These are phyloP conservation scores for Salicornia ramosissima DNA, from an alignment of 148 eudicot genomes.

Conservation along the genomic window DNA sequence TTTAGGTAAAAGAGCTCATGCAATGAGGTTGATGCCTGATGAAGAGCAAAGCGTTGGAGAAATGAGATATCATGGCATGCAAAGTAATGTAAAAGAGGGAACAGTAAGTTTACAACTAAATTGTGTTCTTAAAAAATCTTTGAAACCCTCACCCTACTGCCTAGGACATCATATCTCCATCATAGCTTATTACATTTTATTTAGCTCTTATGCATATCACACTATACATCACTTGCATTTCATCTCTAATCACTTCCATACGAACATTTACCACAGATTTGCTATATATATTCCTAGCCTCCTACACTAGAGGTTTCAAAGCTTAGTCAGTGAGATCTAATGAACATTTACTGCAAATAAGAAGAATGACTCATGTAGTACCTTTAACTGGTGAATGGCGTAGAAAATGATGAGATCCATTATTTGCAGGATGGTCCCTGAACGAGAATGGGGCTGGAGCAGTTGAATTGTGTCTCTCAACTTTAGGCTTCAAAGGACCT, in stretches of 20 bases:
- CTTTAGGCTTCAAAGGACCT: constrained; percentile 24
- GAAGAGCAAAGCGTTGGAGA: too few species aligned
- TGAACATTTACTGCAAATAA: not conserved
- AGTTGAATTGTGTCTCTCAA: constrained; percentile 18
- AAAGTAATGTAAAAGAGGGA: not conserved
- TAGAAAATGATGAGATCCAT: constrained; percentile 16
- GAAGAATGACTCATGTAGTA: not conserved
- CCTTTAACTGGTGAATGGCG: constrained; percentile 21
- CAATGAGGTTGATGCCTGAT: too few species aligned
- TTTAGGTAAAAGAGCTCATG: constrained; percentile 20
- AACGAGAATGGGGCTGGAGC: constrained; percentile 26
- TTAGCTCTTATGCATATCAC: too few species aligned
- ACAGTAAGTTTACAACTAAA: not conserved
- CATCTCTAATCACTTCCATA: not conserved
- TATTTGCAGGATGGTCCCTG: constrained; percentile 15
- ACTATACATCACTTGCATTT: not conserved
- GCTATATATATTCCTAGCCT: not conserved
- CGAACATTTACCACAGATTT: not conserved
- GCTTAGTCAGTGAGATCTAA: not conserved
- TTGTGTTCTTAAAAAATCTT: not conserved
- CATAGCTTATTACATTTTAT: not conserved
- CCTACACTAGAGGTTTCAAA: not conserved
- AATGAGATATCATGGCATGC: constrained; percentile 29
- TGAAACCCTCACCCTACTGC: not conserved
- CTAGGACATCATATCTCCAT: not conserved